Base-by-base conservation (phyloP, 1,284 basidiomycete species). In the Sanghuangporus weigelae region DNA sequence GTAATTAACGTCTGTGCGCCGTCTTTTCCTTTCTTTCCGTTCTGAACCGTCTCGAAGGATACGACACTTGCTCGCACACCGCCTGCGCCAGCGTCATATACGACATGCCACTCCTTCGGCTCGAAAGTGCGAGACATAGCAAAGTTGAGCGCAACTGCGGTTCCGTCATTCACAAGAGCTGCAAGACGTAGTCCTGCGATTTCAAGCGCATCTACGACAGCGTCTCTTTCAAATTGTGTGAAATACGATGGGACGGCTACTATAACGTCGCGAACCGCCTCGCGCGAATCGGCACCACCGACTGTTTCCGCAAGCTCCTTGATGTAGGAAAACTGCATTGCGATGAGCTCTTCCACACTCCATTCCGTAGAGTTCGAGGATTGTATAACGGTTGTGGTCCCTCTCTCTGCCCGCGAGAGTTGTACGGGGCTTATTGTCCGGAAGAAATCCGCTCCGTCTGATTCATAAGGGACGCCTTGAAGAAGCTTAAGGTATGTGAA, bases 31-130 rank as follows among this genome's bases (percentile, higher is more conserved):
- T 76, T 76, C 70, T 85, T 87, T 23, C 76, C 56, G 51, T 78
- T 76, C 56, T 75, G 71, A 12, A 79, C 79, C n/a, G 87, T 82
- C 53, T 81, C 80, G 74, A 99, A 94, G 8, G 86, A 85, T 44
- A 93, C 90, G 21, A 99, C 79, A 0, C 95, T 95, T 0, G 96
- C 95, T 35, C 89, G 85, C 36, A 94, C 91, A 0, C 92, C 85
- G 2, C 92, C 89, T 2, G 95, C 92, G 44, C 97, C 96, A 0
- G 94, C 91, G 71, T 99, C 97, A 75, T 93, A 98, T 67, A 99
- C 90, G 68, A 99, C 77, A 73, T 99, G 95, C 73, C 89, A 85
- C 74, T 97, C 95, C 19, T 87, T 87, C 1, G 75, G 78, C 7
- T 79, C 71, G 80, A 99, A 99, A 0, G 84, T 84, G 42, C 96